A percentile compares a stretch with the other conserved stretches of the same genome.
These are phyloP conservation scores for Solanum hybrid DNA, from an alignment of 305 asterid species.

Conservation along the genomic window DNA sequence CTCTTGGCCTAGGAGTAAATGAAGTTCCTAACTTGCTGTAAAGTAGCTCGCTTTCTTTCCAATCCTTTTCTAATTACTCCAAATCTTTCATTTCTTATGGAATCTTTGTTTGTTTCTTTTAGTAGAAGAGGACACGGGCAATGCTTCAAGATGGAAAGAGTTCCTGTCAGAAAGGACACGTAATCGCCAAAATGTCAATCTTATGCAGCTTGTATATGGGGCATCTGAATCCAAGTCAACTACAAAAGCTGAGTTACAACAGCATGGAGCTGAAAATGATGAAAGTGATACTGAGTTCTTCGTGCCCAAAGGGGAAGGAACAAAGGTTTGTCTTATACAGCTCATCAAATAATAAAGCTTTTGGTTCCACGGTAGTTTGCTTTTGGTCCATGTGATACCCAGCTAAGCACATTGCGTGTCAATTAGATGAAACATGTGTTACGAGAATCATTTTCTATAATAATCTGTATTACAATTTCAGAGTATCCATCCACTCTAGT, in stretches of 20 bases:
- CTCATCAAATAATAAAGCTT: neutral
- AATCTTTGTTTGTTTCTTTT: constrained; percentile 5
- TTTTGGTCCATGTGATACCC: neutral
- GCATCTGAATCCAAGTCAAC: constrained; percentile 33
- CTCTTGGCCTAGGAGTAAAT: neutral
- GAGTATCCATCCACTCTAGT: neutral
- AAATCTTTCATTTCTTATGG: neutral
- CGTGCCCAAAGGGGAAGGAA: constrained; percentile 76
- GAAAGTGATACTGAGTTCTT: constrained; percentile 81
- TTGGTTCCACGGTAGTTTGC: neutral
- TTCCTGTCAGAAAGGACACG: constrained; percentile 61
- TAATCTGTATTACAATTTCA: neutral
- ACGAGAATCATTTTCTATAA: neutral
- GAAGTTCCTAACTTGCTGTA: neutral
- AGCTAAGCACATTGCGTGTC: neutral
- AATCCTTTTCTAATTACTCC: neutral
- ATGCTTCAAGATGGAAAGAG: constrained; percentile 81
- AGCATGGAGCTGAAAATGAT: constrained; percentile 31
- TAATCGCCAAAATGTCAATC: constrained; percentile 52
- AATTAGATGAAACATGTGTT: neutral
- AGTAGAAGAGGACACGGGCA: constrained; percentile 58
- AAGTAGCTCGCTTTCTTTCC: neutral
- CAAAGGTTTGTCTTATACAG: constrained; percentile 39
- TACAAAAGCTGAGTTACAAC: constrained; percentile 22
- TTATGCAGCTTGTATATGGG: constrained; percentile 89